Evolutionary conservation across 2,329 filamentous ascomycete genomes (phyloP), one percentile per base, ranked within the genome.

Genomic region (Trichoderma brevicompactum): DNA sequence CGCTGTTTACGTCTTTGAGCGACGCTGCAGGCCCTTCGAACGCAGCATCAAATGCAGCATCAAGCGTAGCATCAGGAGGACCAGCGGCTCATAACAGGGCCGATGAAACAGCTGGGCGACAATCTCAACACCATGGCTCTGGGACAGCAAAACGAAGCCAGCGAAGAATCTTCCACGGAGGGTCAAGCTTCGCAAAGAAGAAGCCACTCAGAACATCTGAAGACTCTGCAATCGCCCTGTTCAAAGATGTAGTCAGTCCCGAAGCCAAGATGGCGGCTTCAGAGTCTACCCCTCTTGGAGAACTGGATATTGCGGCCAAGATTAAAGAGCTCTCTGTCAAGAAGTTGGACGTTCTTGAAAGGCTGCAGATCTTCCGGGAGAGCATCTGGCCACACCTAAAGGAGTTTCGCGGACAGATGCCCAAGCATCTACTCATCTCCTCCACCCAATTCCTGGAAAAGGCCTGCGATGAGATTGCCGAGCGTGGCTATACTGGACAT

Each of bases 201-300:
- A 68, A 6, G 50, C 64, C 12, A 28, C 43, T 62, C 5, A 70
- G 58, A 9, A 9, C 54, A 6, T 38, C 66, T 0, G 63, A 71
- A 41, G 73, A 73, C 8, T 65, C 73, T 5, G 73, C 75, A 32
- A 49, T 78, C 43, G 75, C 73, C 1, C 66, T 78, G 15, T 78
- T 78, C 72, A 75, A 77, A 52, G 74, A 78, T 12, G 75, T 78
- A n/a, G 74, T 77, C 58, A 72, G 69, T 13, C 70, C 70, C 13
- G 46, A 54, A 17, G 12, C 58, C 38, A 48, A 52, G 41, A 48
- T 38, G 28, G 34, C 13, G 44, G 23, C 12, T 3, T 56, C 50
- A 10, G 68, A 17, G 56, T 68, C n/a, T 13, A 64, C 67, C 13
- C 65, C 67, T 5, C 44, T 73, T 32, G 66, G 66, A 4, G 74